Evolutionary conservation across 2,329 filamentous ascomycete genomes (phyloP).

Genomic region (Scopulariopsis brevicaulis): DNA sequence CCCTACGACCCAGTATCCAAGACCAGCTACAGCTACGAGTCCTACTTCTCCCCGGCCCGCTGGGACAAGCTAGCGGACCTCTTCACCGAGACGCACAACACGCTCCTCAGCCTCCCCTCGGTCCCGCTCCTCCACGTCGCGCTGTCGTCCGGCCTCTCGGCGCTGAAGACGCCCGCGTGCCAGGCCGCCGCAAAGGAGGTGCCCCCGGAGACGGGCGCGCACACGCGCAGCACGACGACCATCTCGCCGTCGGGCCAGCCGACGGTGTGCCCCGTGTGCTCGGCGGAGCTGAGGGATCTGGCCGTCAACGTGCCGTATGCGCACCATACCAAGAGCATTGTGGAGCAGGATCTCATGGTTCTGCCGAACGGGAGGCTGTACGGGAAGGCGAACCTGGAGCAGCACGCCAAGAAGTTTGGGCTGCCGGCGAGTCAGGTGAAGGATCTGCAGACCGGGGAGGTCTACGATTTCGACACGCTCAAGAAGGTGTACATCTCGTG

Average conservation of each 20-base stretch:
- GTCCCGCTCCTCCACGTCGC: slow-evolving; percentile 83
- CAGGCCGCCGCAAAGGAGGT: slow-evolving; percentile 31
- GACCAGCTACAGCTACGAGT: slow-evolving; percentile 25
- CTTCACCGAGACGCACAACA: slow-evolving; percentile 80
- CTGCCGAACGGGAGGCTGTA: slow-evolving; percentile 84
- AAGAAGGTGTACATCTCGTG: slow-evolving; percentile 90
- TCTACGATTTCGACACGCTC: slow-evolving; percentile 49
- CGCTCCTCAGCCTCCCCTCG: slow-evolving; percentile 69
- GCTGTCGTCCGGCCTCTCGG: slow-evolving; percentile 80
- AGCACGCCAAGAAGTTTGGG: slow-evolving; percentile 71
- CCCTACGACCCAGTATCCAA: slow-evolving; percentile 36
- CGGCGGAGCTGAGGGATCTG: slow-evolving; percentile 85
- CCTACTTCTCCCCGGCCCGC: slow-evolving; percentile 37
- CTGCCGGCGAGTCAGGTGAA: slow-evolving; percentile 55
- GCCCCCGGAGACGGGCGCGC: slow-evolving; percentile 7
- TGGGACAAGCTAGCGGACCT: slow-evolving; percentile 69
- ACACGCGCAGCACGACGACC: neutral
- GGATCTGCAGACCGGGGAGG: slow-evolving; percentile 66
- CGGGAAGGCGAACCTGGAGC: slow-evolving; percentile 59
- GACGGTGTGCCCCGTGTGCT: slow-evolving; percentile 83
- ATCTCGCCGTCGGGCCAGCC: slow-evolving; percentile 7
- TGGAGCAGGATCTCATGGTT: slow-evolving; percentile 77
- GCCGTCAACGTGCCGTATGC: slow-evolving; percentile 86
- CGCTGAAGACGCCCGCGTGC: slow-evolving; percentile 90
- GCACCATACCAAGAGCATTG: slow-evolving; percentile 86